Percentiles rank a stretch among this genome's conserved stretches.
phyloP scores from a whole-genome alignment of 2,329 filamentous ascomycete genomes.

The Sporothrix sp. region DNA sequence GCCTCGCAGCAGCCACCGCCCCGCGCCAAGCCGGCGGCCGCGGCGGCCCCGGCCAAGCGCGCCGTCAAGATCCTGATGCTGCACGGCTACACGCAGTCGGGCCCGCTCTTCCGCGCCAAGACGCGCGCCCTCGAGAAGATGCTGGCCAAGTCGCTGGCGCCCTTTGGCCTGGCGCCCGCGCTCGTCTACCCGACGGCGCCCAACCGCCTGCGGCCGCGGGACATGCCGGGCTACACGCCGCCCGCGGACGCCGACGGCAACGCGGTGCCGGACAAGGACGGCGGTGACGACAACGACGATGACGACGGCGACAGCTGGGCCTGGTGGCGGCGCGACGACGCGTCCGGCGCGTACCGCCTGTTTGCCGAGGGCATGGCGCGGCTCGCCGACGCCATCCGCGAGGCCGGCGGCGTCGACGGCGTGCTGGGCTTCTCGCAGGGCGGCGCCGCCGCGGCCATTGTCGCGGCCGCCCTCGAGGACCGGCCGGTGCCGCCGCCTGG shows the following conservation, averaged over 20 bases:
- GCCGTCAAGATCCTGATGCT: constrained; percentile 66
- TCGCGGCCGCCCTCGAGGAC: constrained; percentile 61
- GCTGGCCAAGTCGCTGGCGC: constrained; percentile 61
- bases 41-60: constrained; percentile 32
- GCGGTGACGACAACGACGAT: constrained; percentile 22
- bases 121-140: constrained; percentile 78
- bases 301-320: constrained; percentile 56
- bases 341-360: constrained; percentile 53
- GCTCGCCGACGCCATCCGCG: constrained; percentile 52
- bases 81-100: constrained; percentile 86
- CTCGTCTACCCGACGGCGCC: constrained; percentile 64
- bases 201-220: constrained; percentile 48
- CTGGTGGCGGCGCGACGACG: constrained; percentile 70
- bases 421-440: constrained; percentile 79
- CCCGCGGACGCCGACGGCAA: constrained; percentile 14
- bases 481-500: constrained; percentile 18
- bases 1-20: neutral
- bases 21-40: constrained; percentile 21
- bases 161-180: constrained; percentile 42
- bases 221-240: constrained; percentile 58
- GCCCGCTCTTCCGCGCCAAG: constrained; percentile 74
- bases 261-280: neutral
- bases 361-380: constrained; percentile 57
- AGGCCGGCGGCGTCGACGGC: constrained; percentile 61
- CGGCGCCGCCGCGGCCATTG: constrained; percentile 59